Evolutionary conservation across 495 filamentous ascomycete genomes (phyloP), one percentile per base, ranked within the genome.

Genomic region (Aspergillus wentii): DNA sequence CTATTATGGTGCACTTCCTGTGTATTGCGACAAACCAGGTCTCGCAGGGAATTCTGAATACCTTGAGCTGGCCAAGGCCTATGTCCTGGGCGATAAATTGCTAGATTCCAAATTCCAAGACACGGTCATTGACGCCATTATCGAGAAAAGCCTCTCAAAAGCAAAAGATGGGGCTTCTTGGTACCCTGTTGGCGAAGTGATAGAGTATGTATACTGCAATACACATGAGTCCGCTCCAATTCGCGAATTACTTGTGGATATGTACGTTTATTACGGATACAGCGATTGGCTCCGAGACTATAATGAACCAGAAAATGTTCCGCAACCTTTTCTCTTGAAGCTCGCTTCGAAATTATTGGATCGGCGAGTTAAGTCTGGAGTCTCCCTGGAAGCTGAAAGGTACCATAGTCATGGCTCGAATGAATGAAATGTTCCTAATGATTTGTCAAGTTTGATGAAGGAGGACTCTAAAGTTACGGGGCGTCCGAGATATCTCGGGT

Each of bases 31-130:
- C n/a, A n/a, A n/a, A n/a, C n/a, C n/a, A n/a, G n/a, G n/a, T n/a
- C n/a, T n/a, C n/a, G 13, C 1, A 11, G 14, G n/a, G 1, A 18
- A 29, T n/a, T n/a, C n/a, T n/a, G 23, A 30, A 16, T 38, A 18
- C 5, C 23, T 38, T 9, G 22, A 38, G 17, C 14, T 38, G 8
- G n/a, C 30, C 13, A 38, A 28, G n/a, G 22, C 35, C 17, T 38
- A 38, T 38, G 25, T 38, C 19, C 14, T 38, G 3, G 35, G 35
- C n/a, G 23, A 38, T 23, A 38, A 29, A 20, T 17, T 38, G 20
- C 25, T 38, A 7, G 25, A 30, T 26, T 8, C 23, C 7, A 4
- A 9, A 4, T 38, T 38, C 19, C 35, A 38, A 28, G 7, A 38
- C 23, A 1, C 1, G 14, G n/a, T 25, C 4, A 29, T 38, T 29